A percentile compares a stretch with the other conserved stretches of the same genome.
Evolutionary conservation across 768 basidiomycete species (phyloP).

Genomic region (Macrocybe gigantea): DNA sequence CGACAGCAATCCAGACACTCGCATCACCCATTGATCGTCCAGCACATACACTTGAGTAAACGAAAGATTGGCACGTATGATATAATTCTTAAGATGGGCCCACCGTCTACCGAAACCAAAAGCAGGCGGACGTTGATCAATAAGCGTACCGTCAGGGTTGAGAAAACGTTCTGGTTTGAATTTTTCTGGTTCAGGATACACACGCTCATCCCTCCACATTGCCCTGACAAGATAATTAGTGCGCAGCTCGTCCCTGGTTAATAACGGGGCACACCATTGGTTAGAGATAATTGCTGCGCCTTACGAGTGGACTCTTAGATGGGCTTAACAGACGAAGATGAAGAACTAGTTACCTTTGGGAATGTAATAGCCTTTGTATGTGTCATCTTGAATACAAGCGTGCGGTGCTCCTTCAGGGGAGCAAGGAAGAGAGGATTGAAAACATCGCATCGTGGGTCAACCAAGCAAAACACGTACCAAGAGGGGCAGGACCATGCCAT

Average conservation of each 20-base stretch:
- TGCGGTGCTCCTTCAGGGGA: slow-evolving; percentile 18
- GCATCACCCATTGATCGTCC: background rate
- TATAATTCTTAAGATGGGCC: background rate
- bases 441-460: no score
- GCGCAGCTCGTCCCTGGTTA: background rate
- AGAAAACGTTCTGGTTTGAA: slow-evolving; percentile 28
- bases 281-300: background rate
- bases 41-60: background rate
- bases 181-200: slow-evolving; percentile 20
- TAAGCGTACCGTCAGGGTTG: background rate
- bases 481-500: background rate
- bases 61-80: background rate
- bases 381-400: slow-evolving; percentile 19
- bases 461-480: no score
- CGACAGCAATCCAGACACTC: background rate
- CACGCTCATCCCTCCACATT: slow-evolving; percentile 21
- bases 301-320: no score
- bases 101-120: slow-evolving; percentile 1
- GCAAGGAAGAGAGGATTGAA: no score
- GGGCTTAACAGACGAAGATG: no score
- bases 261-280: background rate
- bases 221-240: slow-evolving; percentile 15
- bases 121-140: background rate
- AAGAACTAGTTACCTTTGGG: slow-evolving; percentile 9
- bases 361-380: slow-evolving; percentile 26